Conservation (phyloP, 306 rosid species). For the Albizia julibrissin region DNA sequence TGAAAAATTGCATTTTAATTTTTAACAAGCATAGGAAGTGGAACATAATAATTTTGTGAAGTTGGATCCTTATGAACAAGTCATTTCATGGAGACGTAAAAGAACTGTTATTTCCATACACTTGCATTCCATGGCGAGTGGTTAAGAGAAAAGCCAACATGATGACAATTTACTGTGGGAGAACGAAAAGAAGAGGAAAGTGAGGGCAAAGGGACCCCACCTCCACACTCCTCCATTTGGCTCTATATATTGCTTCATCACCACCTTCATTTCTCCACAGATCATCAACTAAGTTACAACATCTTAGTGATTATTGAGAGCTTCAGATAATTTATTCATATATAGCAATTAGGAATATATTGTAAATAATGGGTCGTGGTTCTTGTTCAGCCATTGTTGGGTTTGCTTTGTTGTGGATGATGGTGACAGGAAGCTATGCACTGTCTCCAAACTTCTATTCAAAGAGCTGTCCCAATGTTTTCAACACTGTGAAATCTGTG, state of each 20-base stretch:
- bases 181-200: background rate
- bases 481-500: slow-evolving; percentile 40
- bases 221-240: background rate
- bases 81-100: background rate
- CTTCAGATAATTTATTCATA: background rate
- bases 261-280: background rate
- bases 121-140: background rate
- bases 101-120: slow-evolving; percentile 10
- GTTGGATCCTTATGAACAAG: background rate
- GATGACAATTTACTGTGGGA: background rate
- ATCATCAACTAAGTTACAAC: background rate
- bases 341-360: no score
- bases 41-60: background rate
- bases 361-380: slow-evolving; percentile 35
- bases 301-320: background rate
- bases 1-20: no score
- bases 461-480: slow-evolving; percentile 58
- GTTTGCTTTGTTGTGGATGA: slow-evolving; percentile 33
- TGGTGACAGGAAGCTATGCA: slow-evolving; percentile 36
- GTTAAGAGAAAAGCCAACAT: background rate
- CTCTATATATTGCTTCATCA: slow-evolving; percentile 24
- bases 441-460: slow-evolving; percentile 59
- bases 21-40: no score
- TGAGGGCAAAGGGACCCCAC: background rate
- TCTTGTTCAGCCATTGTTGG: slow-evolving; percentile 14